Evolutionary conservation across 495 filamentous ascomycete genomes (phyloP).

Genomic region (Penicillium longicatenatum): DNA sequence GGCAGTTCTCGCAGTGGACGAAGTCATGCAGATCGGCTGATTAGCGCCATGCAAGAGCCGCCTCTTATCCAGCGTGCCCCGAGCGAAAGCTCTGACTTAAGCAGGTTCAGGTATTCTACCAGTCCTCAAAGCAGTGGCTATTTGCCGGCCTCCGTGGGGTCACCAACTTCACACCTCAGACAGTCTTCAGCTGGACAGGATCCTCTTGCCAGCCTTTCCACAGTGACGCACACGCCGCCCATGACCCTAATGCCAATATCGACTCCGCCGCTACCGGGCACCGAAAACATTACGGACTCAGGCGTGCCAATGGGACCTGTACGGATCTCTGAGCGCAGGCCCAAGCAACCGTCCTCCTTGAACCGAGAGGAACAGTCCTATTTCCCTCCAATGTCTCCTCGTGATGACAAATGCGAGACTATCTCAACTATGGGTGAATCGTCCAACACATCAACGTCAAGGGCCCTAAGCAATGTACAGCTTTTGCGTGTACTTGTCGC

Average conservation of each 20-base stretch:
- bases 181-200: constrained; percentile 16
- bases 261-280: constrained; percentile 32
- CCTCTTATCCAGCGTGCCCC: constrained; percentile 40
- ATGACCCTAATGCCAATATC: constrained; percentile 19
- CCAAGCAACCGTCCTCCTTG: constrained; percentile 10
- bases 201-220: constrained; percentile 25
- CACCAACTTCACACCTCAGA: constrained; percentile 6
- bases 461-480: constrained; percentile 18
- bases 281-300: constrained; percentile 41
- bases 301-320: constrained; percentile 44
- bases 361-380: constrained; percentile 18
- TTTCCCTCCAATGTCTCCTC: constrained; percentile 17
- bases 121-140: constrained; percentile 19
- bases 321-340: constrained; percentile 39
- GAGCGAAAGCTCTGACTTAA: constrained; percentile 27
- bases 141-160: constrained; percentile 19
- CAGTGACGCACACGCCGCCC: constrained; percentile 27
- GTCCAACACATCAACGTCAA: constrained; percentile 14
- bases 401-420: constrained; percentile 1
- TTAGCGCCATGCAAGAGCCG: constrained; percentile 72
- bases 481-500: constrained; percentile 72
- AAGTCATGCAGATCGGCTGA: constrained; percentile 74
- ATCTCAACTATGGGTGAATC: constrained; percentile 7
- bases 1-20: constrained; percentile 55
- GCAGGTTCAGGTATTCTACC: constrained; percentile 3